Evolutionary conservation across 2,329 filamentous ascomycete genomes (phyloP).

Genomic region (Clathrospora elynae): DNA sequence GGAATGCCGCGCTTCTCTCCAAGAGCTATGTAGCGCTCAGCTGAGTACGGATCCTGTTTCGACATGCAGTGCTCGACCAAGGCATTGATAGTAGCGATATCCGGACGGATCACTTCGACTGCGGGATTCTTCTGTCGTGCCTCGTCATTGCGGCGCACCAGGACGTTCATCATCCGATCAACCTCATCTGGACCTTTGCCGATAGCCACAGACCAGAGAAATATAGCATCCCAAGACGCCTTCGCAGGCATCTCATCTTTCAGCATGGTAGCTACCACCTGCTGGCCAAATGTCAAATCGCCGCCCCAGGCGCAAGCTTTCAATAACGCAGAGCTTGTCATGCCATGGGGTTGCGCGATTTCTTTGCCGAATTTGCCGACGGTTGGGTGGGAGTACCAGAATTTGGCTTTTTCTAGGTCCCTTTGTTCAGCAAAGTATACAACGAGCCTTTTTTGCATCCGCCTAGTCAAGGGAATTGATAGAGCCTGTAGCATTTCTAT

Average conservation of each 20-base stretch:
- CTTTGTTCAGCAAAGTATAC: constrained; percentile 65
- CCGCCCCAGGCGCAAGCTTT: constrained; percentile 57
- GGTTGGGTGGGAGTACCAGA: constrained; percentile 68
- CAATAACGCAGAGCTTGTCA: constrained; percentile 62
- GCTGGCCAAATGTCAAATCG: constrained; percentile 47
- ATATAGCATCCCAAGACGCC: constrained; percentile 70
- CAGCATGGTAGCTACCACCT: constrained; percentile 50
- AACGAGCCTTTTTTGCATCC: constrained; percentile 59
- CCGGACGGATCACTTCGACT: constrained; percentile 55
- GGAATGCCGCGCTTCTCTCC: constrained; percentile 67
- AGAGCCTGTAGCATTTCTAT: constrained; percentile 57
- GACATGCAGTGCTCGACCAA: constrained; percentile 74
- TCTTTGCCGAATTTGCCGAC: constrained; percentile 26
- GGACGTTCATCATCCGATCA: constrained; percentile 71
- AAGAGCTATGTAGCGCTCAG: constrained; percentile 73
- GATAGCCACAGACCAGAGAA: constrained; percentile 75
- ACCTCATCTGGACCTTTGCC: constrained; percentile 75
- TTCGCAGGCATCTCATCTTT: constrained; percentile 48
- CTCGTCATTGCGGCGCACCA: constrained; percentile 59
- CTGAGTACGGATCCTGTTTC: constrained; percentile 71
- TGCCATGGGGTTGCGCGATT: constrained; percentile 10
- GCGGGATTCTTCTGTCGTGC: constrained; percentile 45
- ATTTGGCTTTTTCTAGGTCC: constrained; percentile 65
- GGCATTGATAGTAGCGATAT: constrained; percentile 74
- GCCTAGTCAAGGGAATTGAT: constrained; percentile 44